phyloP scores from a whole-genome alignment of 2,329 filamentous ascomycete genomes.

The Blastomyces silverae region DNA sequence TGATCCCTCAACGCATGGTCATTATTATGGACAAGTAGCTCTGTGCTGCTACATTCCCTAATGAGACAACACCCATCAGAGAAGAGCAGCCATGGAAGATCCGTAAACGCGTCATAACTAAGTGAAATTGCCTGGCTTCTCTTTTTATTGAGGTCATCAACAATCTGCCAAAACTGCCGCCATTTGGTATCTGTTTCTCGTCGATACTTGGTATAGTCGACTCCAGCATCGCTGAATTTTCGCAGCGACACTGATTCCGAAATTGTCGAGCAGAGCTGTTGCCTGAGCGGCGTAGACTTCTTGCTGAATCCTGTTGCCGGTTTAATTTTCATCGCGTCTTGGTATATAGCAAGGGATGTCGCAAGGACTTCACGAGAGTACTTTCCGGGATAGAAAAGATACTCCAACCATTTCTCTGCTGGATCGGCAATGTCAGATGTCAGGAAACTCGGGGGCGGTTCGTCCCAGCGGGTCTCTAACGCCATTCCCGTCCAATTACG shows the following conservation, averaged over 20 bases:
- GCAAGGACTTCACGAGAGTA: conserved; percentile 76
- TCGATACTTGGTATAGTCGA: conserved; percentile 71
- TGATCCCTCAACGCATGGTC: conserved; percentile 34
- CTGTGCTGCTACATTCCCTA: conserved; percentile 69
- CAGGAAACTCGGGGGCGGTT: conserved; percentile 52
- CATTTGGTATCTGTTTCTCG: conserved; percentile 73
- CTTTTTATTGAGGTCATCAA: conserved; percentile 78
- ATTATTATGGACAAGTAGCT: conserved; percentile 66
- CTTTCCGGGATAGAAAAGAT: conserved; percentile 73
- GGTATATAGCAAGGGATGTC: conserved; percentile 74
- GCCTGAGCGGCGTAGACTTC: conserved; percentile 56
- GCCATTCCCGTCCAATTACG: conserved; percentile 64
- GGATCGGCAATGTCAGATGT: conserved; percentile 61
- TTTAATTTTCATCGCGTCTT: conserved; percentile 51
- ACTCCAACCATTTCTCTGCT: conserved; percentile 78
- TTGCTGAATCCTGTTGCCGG: conserved; percentile 37
- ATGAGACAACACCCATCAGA: conserved; percentile 75
- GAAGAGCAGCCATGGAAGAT: conserved; percentile 76
- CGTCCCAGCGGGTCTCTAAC: conserved; percentile 51
- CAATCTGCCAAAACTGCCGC: conserved; percentile 79
- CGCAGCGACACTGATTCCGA: conserved; percentile 61
- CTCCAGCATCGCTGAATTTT: conserved; percentile 52
- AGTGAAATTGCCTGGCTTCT: conserved; percentile 75
- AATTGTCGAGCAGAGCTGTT: conserved; percentile 68
- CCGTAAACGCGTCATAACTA: conserved; percentile 61